Conservation (phyloP, 768 basidiomycete genomes). For the Tylopilus cervinicoccineus region DNA sequence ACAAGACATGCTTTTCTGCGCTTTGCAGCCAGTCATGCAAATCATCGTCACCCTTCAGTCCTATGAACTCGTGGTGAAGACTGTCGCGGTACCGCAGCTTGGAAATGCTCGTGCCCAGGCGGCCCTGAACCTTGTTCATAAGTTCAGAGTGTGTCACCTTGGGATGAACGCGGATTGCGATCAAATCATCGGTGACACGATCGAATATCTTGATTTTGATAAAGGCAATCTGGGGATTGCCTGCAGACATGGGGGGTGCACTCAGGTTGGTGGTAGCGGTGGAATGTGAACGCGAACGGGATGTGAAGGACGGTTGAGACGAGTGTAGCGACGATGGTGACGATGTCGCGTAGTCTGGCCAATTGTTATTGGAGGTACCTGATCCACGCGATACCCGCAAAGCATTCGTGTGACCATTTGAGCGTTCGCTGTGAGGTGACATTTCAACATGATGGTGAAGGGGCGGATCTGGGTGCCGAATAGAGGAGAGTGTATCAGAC, state of each 20-base stretch:
- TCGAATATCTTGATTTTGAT: slow-evolving; percentile 99
- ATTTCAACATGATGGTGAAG: slow-evolving; percentile 27
- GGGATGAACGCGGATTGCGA: slow-evolving; percentile 96
- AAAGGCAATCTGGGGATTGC: slow-evolving; percentile 80
- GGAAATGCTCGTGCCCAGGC: slow-evolving; percentile 72
- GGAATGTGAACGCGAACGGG: slow-evolving; percentile 58
- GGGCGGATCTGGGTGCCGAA: slow-evolving; percentile 21
- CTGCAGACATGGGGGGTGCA: slow-evolving; percentile 70
- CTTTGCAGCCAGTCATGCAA: slow-evolving; percentile 71
- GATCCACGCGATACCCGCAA: slow-evolving; percentile 32
- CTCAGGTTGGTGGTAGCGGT: slow-evolving; percentile 48
- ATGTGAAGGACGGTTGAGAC: slow-evolving; percentile 48
- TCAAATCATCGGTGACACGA: slow-evolving; percentile 87
- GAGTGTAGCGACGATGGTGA: slow-evolving; percentile 50
- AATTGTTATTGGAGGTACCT: slow-evolving; percentile 22
- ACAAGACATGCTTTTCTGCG: slow-evolving; percentile 81
- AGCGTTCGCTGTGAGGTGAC: slow-evolving; percentile 33
- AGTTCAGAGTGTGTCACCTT: slow-evolving; percentile 81
- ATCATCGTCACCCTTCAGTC: slow-evolving; percentile 58
- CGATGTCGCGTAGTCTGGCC: slow-evolving; percentile 30
- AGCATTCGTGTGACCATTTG: slow-evolving; percentile 15
- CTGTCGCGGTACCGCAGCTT: slow-evolving; percentile 75
- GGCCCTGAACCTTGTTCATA: slow-evolving; percentile 86
- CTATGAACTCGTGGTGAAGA: slow-evolving; percentile 58
- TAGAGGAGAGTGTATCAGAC: slow-evolving; percentile 46